Conservation (phyloP, 768 basidiomycete genomes). For the Lactarius evosmus region DNA sequence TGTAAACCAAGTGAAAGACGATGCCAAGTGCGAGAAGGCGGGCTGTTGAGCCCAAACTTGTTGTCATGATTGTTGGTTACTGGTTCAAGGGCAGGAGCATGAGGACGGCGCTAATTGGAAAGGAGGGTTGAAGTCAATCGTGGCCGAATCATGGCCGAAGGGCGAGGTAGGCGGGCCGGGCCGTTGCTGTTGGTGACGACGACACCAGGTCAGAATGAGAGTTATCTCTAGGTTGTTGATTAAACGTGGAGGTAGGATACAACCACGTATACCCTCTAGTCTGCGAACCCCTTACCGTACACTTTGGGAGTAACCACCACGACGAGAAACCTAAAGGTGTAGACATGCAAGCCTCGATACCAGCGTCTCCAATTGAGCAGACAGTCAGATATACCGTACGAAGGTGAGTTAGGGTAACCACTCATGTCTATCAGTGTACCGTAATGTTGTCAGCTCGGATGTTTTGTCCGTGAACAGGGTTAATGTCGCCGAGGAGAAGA, state of each 20-base stretch:
- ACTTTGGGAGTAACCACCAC: not conserved
- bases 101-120: not conserved
- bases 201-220: too few relatives aligned
- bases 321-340: not conserved
- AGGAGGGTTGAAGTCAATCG: not conserved
- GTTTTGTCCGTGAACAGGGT: constrained; percentile 68
- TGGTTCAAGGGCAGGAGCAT: not conserved
- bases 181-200: not conserved
- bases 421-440: not conserved
- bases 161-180: too few relatives aligned
- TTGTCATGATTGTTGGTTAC: constrained; percentile 13
- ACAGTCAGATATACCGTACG: constrained; percentile 15
- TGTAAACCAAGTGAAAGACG: constrained; percentile 70
- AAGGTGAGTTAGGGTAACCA: constrained; percentile 12
- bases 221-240: not conserved
- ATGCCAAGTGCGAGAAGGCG: constrained; percentile 62
- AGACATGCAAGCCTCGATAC: constrained; percentile 1
- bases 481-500: constrained; percentile 56
- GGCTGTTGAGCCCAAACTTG: constrained; percentile 17
- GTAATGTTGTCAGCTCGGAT: constrained; percentile 54
- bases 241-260: not conserved
- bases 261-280: not conserved
- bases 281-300: not conserved
- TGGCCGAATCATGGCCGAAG: too few relatives aligned
- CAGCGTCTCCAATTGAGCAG: not conserved